phyloP scores from a whole-genome alignment of 345 rosid genomes.

The Salix exigua region DNA sequence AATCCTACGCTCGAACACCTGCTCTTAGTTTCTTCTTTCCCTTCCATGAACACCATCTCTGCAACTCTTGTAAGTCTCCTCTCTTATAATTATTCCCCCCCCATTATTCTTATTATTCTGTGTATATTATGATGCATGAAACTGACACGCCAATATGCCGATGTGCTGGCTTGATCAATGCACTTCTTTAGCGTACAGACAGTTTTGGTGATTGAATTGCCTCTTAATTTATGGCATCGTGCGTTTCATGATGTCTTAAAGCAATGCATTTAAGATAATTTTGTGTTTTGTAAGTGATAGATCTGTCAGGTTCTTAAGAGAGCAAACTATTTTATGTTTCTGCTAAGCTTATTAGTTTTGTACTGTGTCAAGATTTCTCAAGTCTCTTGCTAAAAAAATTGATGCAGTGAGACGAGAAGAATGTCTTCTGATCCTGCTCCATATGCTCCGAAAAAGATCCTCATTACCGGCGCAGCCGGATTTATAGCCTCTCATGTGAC shows the following conservation, averaged over 20 bases:
- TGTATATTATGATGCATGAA: too few relatives aligned
- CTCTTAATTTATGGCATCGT: too few relatives aligned
- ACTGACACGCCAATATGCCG: too few relatives aligned
- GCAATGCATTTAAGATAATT: too few relatives aligned
- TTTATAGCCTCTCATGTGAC: constrained; percentile 63
- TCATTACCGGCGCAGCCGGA: constrained; percentile 67
- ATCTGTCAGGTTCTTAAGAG: too few relatives aligned
- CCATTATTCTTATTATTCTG: neutral
- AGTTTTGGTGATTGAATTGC: too few relatives aligned
- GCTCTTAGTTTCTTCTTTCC: neutral
- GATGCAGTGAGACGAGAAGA: constrained; percentile 6
- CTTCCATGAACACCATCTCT: neutral
- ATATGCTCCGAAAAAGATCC: constrained; percentile 52
- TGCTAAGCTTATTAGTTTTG: too few relatives aligned
- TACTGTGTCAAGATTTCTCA: neutral
- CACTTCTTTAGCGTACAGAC: too few relatives aligned
- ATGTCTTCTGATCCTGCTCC: constrained; percentile 26
- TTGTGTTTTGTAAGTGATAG: too few relatives aligned
- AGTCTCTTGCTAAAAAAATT: neutral
- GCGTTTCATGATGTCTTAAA: too few relatives aligned
- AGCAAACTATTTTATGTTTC: too few relatives aligned
- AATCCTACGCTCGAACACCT: neutral
- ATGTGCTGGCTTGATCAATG: too few relatives aligned
- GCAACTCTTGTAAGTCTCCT: neutral
- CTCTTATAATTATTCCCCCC: neutral